Evolutionary conservation across 768 basidiomycete species (phyloP), one percentile per base, ranked within the genome.

Genomic region (Lactifluus echinatus): DNA sequence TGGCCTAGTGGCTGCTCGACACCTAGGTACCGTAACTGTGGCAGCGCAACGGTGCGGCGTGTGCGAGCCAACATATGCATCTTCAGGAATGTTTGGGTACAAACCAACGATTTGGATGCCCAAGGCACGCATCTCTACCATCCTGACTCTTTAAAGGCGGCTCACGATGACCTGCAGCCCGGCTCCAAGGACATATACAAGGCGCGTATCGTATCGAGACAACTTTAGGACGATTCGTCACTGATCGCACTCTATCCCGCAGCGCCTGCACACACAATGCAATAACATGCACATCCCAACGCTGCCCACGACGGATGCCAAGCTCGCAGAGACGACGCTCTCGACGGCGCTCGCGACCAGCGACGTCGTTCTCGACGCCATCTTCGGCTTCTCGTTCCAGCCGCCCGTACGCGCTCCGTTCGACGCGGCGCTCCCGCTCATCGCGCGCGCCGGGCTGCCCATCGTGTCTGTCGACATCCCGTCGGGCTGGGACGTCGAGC

Each of bases 321-420:
- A 70, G 15, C 33, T 44, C 1, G 42, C 36, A 1, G 55, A 42
- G 39, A 73, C 76, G 19, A 63, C 74, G 33, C 76, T 89, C 19
- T 68, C 72, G 46, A 67, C 72, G 42, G 79, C 79, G 6, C 75
- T 88, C 36, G 66, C 74, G 7, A 74, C 78, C 29, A 80, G 82
- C 4, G 89, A 96, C 69, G 83, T 96, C 42, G 79, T 98, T 19
- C 76, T 99, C 53, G 96, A 99, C 67, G 92, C 94, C 4, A 88
- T 99, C 56, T 99, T 99, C 65, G 96, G 95, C 4, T 98, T 99
- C 74, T 97, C 94, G 1, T 99, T 98, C 80, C 78, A 87, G 57
- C 87, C 88, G 0, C 94, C 96, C 34, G 79, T 93, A 5, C 86
- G 96, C 11, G 71, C 85, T 8, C 96, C 96, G 0, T 99, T 98